These are phyloP conservation scores for Macaranga tanarius DNA, from an alignment of 441 rosid species.

Conservation along the genomic window DNA sequence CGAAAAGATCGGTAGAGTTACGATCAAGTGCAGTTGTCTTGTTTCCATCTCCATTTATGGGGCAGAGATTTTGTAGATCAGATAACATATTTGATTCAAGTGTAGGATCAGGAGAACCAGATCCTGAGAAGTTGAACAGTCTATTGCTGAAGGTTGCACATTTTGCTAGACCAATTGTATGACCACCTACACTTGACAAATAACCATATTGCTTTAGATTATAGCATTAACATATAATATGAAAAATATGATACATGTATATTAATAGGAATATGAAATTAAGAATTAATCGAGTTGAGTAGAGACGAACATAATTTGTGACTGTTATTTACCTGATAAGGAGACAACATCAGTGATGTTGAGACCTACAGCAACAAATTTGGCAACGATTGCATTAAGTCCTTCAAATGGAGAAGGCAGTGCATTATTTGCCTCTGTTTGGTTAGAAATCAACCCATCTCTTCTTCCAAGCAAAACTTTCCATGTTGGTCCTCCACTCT, in stretches of 20 bases:
- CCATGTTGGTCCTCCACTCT: slow-evolving; percentile 76
- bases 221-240: no score
- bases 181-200: slow-evolving; percentile 42
- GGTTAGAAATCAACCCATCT: slow-evolving; percentile 46
- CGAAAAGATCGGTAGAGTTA: slow-evolving; percentile 49
- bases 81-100: slow-evolving; percentile 39
- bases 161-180: slow-evolving; percentile 60
- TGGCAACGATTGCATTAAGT: slow-evolving; percentile 28
- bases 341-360: slow-evolving; percentile 53
- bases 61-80: slow-evolving; percentile 51
- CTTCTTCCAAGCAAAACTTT: slow-evolving; percentile 57
- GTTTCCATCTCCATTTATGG: slow-evolving; percentile 35
- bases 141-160: slow-evolving; percentile 51
- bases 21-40: slow-evolving; percentile 49
- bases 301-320: no score
- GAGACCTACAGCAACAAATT: slow-evolving; percentile 53
- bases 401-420: slow-evolving; percentile 49
- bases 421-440: slow-evolving; percentile 31
- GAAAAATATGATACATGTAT: no score
- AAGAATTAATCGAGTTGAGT: no score
- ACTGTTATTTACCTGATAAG: slow-evolving; percentile 46
- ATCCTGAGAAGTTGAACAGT: slow-evolving; percentile 46
- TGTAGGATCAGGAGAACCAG: slow-evolving; percentile 42
- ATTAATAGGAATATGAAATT: no score
- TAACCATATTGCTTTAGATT: not conserved